Evolutionary conservation across 495 filamentous ascomycete genomes (phyloP).

Genomic region (Hyaloscypha variabilis): DNA sequence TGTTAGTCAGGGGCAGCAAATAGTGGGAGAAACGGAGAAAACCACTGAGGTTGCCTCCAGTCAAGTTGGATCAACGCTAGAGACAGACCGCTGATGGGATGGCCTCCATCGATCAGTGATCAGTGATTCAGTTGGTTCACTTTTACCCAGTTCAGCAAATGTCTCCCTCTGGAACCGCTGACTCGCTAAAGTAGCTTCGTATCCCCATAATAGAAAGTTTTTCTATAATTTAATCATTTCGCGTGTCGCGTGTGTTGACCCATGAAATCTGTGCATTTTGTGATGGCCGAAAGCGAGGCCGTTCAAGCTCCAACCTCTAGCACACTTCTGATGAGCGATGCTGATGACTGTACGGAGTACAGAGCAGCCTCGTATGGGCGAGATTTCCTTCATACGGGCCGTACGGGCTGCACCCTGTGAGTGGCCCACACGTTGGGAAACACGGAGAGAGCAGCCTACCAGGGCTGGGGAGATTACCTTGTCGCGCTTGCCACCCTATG

Average conservation of each 20-base stretch:
- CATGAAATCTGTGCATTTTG: background rate
- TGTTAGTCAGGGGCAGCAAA: constrained; percentile 8
- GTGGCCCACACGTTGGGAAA: background rate
- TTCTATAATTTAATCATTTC: too few relatives aligned
- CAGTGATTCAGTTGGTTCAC: background rate
- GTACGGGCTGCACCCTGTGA: too few relatives aligned
- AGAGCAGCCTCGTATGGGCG: background rate
- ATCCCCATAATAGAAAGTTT: background rate
- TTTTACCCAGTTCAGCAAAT: background rate
- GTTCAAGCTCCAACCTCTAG: background rate
- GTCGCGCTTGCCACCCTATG: constrained; percentile 1
- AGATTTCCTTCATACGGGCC: background rate
- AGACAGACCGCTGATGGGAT: background rate
- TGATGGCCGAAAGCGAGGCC: background rate
- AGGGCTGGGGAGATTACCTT: background rate
- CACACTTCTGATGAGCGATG: background rate
- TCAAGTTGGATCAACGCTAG: background rate
- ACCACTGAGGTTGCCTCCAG: background rate
- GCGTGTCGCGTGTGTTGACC: background rate
- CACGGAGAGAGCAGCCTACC: background rate
- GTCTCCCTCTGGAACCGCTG: background rate
- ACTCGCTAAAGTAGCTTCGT: background rate
- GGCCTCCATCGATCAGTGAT: background rate
- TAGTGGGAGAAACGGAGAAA: background rate
- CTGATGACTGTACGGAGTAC: background rate